Percentiles rank a stretch among this genome's conserved stretches.
Conservation (phyloP, 2,329 filamentous ascomycete species). For the Phaeophleospora eucalypticola region DNA sequence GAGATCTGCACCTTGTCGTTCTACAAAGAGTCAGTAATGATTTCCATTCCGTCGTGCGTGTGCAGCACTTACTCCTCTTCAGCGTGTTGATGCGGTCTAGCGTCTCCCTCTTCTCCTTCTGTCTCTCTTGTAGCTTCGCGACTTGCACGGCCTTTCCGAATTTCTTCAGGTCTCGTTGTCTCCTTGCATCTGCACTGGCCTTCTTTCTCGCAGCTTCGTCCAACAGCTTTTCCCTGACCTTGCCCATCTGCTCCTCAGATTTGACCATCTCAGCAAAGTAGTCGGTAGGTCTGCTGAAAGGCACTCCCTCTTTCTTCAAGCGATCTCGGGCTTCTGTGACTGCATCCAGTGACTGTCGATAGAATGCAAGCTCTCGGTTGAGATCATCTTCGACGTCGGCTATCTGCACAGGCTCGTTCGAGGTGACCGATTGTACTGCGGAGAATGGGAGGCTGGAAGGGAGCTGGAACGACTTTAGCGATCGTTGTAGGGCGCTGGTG, state of each 20-base stretch:
- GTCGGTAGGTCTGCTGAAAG: constrained; percentile 84
- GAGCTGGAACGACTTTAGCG: constrained; percentile 73
- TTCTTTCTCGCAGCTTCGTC: constrained; percentile 92
- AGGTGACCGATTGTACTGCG: constrained; percentile 73
- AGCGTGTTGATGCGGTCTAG: constrained; percentile 91
- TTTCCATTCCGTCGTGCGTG: background rate
- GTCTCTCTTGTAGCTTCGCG: constrained; percentile 88
- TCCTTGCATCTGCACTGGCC: constrained; percentile 83
- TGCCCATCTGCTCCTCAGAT: constrained; percentile 96
- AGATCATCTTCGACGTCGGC: constrained; percentile 86
- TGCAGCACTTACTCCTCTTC: constrained; percentile 76
- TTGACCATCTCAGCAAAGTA: constrained; percentile 99
- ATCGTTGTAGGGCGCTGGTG: constrained; percentile 74
- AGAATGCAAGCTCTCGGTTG: constrained; percentile 87
- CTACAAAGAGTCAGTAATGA: constrained; percentile 46
- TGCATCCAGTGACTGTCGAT: constrained; percentile 80
- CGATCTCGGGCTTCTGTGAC: constrained; percentile 67
- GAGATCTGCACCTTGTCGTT: constrained; percentile 71
- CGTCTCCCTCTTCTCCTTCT: constrained; percentile 86
- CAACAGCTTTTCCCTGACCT: constrained; percentile 87
- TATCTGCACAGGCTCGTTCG: constrained; percentile 65
- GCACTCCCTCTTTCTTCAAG: constrained; percentile 74
- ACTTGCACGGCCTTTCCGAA: constrained; percentile 98
- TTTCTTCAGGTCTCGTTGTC: constrained; percentile 94
- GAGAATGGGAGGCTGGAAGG: constrained; percentile 72